Conservation (phyloP, 169 alveolate genomes). For the Perkinsus marinus region DNA sequence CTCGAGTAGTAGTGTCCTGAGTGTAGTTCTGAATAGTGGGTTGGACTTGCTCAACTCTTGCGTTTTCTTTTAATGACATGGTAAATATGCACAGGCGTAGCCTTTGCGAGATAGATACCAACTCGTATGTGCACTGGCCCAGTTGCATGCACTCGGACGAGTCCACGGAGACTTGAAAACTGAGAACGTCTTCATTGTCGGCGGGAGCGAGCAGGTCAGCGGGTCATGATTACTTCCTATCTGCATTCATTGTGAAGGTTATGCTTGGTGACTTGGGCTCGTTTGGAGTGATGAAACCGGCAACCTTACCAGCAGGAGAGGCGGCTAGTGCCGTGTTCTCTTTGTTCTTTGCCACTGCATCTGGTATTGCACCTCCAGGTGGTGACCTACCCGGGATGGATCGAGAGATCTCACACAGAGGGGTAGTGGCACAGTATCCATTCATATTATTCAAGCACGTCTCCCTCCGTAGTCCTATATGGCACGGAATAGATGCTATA, state of each 20-base stretch:
- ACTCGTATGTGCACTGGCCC: not conserved
- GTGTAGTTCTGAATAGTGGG: too few relatives aligned
- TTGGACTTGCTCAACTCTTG: too few relatives aligned
- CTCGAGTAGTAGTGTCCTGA: too few relatives aligned
- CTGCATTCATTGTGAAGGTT: not conserved
- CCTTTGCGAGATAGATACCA: not conserved
- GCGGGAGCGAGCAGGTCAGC: not conserved
- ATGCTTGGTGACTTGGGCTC: not conserved
- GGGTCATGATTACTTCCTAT: not conserved
- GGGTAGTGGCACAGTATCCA: not conserved
- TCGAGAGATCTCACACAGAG: not conserved
- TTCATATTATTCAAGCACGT: too few relatives aligned
- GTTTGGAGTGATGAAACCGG: not conserved
- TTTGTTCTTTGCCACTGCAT: not conserved
- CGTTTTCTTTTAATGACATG: too few relatives aligned
- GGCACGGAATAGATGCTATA: not conserved
- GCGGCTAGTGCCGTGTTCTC: not conserved
- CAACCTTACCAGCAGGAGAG: not conserved
- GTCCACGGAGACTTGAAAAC: not conserved
- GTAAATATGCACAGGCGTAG: too few relatives aligned
- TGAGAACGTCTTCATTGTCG: not conserved
- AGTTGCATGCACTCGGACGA: not conserved
- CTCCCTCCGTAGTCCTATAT: not conserved
- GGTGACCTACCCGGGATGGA: not conserved
- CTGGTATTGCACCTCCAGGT: not conserved